Evolutionary conservation across 768 basidiomycete genomes (phyloP), one percentile per base, ranked within the genome.

Genomic region (Macrolepiota fuliginosa): DNA sequence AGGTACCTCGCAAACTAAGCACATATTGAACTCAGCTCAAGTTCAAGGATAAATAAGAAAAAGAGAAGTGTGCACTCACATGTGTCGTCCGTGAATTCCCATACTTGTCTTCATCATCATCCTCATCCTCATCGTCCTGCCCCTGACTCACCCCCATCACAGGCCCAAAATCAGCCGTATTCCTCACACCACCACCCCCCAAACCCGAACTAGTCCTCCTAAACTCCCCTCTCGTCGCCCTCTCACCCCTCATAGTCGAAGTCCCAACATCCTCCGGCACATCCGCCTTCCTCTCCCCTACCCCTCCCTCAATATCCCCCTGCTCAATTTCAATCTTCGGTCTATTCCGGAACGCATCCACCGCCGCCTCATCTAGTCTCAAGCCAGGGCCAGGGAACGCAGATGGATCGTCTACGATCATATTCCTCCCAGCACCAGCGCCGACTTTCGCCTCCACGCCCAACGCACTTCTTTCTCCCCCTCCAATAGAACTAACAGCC

Each of bases 1-100:
- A 92, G 79, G 69, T 94, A 94, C 32, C 86, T 81, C 17, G 90
- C 89, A 72, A 95, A 94, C 92, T 94, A 49, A 25, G 32, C 27
- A 45, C 58, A 56, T 24, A 49, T 62, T 7, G 7, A 32, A 32
- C 29, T 7, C 49, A 63, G 27, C 27, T 35, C 46, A 17, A 24
- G 32, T 36, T 50, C 56, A 63, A 37, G n/a, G 24, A 10, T 63
- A 62, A 50, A 63, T 49, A 65, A 51, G 40, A 37, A 29, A 57
- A 49, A 56, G 50, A 22, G 49, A 19, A 51, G 59, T 58, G 24
- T 3, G 76, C 78, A 39, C 78, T 32, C 29, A 81, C 80, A 68
- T 79, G 79, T 13, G 79, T 73, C 60, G 77, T 75, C 39, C 78
- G 68, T 50, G 64, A 64, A 54, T 65, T 66, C 22, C 60, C 60